Conservation (phyloP, 2,329 filamentous ascomycete genomes). For the Mycocentrospora acerina region DNA sequence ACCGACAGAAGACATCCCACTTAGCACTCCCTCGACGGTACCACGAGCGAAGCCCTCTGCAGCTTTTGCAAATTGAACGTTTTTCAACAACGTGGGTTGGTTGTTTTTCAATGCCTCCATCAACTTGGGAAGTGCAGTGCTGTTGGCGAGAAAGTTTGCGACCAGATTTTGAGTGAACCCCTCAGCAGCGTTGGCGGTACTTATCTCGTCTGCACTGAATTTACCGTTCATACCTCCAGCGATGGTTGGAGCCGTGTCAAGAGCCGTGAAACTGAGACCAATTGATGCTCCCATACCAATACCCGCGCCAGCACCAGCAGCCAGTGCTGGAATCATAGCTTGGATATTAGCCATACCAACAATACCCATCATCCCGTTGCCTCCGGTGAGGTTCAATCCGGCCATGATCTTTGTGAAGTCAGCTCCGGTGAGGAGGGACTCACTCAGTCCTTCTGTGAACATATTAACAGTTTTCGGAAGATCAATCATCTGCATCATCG, state of each 20-base stretch:
- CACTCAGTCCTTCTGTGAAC: constrained; percentile 28
- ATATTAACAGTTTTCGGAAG: constrained; percentile 19
- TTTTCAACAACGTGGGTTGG: constrained; percentile 7
- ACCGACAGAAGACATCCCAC: constrained; percentile 26
- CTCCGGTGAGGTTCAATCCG: constrained; percentile 1
- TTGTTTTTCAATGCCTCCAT: constrained; percentile 2
- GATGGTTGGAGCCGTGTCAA: constrained; percentile 5
- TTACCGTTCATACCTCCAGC: constrained; percentile 4
- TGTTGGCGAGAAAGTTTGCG: constrained; percentile 26
- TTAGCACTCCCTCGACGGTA: constrained; percentile 26
- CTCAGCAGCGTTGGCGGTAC: constrained; percentile 19
- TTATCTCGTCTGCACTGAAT: constrained; percentile 10
- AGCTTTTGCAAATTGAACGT: constrained; percentile 18
- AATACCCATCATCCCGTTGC: constrained; percentile 1
- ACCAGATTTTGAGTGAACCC: constrained; percentile 24
- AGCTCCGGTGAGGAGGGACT: constrained; percentile 24
- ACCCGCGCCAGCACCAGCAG: constrained; percentile 31
- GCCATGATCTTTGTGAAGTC: constrained; percentile 15
- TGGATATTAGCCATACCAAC: constrained; percentile 14
- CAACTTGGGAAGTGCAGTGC: constrained; percentile 14
- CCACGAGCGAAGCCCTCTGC: constrained; percentile 32
- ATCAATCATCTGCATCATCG: constrained; percentile 12
- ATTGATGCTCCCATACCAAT: constrained; percentile 28
- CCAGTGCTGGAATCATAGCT: constrained; percentile 19
- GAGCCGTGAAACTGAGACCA: constrained; percentile 18